A percentile compares a stretch with the other conserved stretches of the same genome.
Evolutionary conservation across 768 basidiomycete species (phyloP).

Genomic region (Guyanaporus albipodus): DNA sequence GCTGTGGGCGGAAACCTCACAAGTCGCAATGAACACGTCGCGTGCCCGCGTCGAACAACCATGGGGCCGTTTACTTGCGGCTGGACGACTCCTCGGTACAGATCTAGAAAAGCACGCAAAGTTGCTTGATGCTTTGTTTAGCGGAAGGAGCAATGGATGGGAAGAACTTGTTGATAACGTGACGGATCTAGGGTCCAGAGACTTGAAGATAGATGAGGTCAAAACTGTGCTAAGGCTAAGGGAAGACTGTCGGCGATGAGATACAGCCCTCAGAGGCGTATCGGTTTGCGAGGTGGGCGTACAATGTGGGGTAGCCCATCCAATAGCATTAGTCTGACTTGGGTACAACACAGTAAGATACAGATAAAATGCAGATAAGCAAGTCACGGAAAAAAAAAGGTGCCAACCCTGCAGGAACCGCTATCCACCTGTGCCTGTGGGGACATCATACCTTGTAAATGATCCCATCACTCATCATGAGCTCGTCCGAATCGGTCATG

Average conservation of each 20-base stretch:
- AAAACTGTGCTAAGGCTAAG: slow-evolving; percentile 48
- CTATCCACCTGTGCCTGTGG: neutral
- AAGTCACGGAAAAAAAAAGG: neutral
- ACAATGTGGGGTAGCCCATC: no score
- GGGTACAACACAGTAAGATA: slow-evolving; percentile 1
- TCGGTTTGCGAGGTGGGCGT: no score
- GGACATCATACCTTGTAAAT: slow-evolving; percentile 71
- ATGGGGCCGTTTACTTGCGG: slow-evolving; percentile 71
- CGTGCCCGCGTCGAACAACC: slow-evolving; percentile 61
- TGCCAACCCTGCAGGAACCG: neutral
- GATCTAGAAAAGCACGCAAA: slow-evolving; percentile 41
- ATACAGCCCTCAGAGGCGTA: neutral
- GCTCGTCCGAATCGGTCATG: slow-evolving; percentile 70
- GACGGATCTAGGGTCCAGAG: slow-evolving; percentile 54
- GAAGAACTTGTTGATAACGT: slow-evolving; percentile 43
- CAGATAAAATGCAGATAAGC: slow-evolving; percentile 1
- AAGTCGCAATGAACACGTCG: slow-evolving; percentile 47
- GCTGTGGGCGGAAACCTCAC: slow-evolving; percentile 81
- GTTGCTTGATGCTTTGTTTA: slow-evolving; percentile 14
- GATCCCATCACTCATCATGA: slow-evolving; percentile 86
- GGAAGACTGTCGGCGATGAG: slow-evolving; percentile 33
- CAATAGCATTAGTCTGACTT: no score
- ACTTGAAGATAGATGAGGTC: slow-evolving; percentile 61
- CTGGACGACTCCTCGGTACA: slow-evolving; percentile 61
- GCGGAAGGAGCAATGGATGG: slow-evolving; percentile 41